A percentile compares a stretch with the other conserved stretches of the same genome.
phyloP scores from a whole-genome alignment of 163 green algal genomes.

The Chloromonas sp. region DNA sequence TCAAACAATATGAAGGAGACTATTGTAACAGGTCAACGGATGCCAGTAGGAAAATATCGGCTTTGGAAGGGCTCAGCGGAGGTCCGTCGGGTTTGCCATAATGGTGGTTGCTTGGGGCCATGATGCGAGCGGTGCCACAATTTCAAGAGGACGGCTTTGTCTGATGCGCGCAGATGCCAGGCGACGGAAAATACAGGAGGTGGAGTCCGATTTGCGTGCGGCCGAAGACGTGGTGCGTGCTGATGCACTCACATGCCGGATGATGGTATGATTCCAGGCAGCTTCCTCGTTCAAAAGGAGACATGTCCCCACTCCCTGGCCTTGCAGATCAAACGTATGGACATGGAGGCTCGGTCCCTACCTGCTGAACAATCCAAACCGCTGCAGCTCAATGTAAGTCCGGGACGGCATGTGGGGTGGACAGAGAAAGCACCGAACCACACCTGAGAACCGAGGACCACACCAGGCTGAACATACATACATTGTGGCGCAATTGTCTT shows the following conservation, averaged over 20 bases:
- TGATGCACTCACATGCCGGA: background rate
- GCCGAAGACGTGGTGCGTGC: slow-evolving; percentile 51
- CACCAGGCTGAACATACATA: too few species aligned
- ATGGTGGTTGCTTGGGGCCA: background rate
- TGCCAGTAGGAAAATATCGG: slow-evolving; percentile 58
- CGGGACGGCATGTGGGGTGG: too few species aligned
- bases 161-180: slow-evolving; percentile 30
- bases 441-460: too few species aligned
- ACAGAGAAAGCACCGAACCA: too few species aligned
- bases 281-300: too few species aligned
- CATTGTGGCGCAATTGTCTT: too few species aligned
- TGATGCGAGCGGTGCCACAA: background rate
- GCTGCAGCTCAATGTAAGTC: slow-evolving; percentile 48
- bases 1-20: slow-evolving; percentile 78
- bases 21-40: slow-evolving; percentile 82
- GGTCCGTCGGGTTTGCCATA: slow-evolving; percentile 38
- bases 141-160: too few species aligned
- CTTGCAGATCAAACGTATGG: slow-evolving; percentile 78
- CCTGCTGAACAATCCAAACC: slow-evolving; percentile 45
- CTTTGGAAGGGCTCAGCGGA: slow-evolving; percentile 40
- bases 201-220: slow-evolving; percentile 45
- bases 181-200: slow-evolving; percentile 45
- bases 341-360: slow-evolving; percentile 82
- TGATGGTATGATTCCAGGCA: background rate
- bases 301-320: background rate